Evolutionary conservation across 2,329 filamentous ascomycete genomes (phyloP), one percentile per base, ranked within the genome.

Genomic region (Bertia moriformis): DNA sequence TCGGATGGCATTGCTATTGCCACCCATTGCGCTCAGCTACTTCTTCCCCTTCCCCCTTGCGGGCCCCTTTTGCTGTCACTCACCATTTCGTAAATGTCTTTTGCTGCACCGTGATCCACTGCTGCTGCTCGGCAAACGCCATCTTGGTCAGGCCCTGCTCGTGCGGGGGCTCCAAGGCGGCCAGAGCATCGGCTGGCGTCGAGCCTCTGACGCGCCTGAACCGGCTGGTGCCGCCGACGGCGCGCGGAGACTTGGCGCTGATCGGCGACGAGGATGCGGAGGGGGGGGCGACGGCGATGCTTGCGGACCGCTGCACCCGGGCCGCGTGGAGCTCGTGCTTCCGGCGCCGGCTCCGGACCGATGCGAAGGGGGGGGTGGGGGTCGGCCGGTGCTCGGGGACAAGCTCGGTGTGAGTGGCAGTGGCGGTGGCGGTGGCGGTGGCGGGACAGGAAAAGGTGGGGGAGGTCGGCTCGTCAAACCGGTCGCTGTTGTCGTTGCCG

Each of bases 41-140:
- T 14, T 38, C 36, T 40, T 10, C 17, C 18, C 18, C 4, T 10
- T 41, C 32, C 35, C 32, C 48, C 18, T 45, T 38, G 17, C 22
- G 29, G 42, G 37, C 43, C 54, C 63, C 51, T 53, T 84, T n/a
- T n/a, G n/a, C n/a, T n/a, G n/a, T n/a, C n/a, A n/a, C n/a, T n/a
- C n/a, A n/a, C 82, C 91, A 98, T 84, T 96, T 98, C 43, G 88
- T 94, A 62, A 98, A 98, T 19, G 91, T 98, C 73, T 96, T 98
- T 61, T 96, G 83, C 67, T 96, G 89, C 62, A 94, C 87, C 55
- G 69, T 77, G 51, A 80, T 71, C 75, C 75, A 80, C 57, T 69
- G 66, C 58, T 78, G 72, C 60, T 79, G 71, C 56, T 77, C 72
- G 47, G 69, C 62, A 56, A 66, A 74, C 41, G 71, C 73, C 75